These are phyloP conservation scores for Tylopilus felleus DNA, from an alignment of 768 basidiomycete genomes.

Conservation along the genomic window DNA sequence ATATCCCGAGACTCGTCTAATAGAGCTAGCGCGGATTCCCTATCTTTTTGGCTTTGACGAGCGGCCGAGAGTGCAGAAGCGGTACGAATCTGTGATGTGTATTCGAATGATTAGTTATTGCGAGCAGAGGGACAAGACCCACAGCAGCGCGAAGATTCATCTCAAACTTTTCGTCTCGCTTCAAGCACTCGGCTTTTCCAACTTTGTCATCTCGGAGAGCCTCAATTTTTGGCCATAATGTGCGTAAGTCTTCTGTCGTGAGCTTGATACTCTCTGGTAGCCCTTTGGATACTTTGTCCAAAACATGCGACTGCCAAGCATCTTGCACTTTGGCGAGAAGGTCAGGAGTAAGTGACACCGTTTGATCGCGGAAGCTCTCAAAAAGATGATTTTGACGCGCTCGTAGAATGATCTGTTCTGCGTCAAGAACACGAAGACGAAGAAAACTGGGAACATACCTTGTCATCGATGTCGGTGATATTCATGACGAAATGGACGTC, in stretches of 20 bases:
- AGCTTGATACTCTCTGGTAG: conserved; percentile 51
- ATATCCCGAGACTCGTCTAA: conserved; percentile 78
- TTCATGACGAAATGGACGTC: conserved; percentile 99
- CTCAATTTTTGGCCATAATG: conserved; percentile 53
- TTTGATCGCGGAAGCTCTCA: conserved; percentile 56
- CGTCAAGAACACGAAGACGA: conserved; percentile 4
- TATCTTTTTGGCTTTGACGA: conserved; percentile 38
- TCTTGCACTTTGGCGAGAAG: conserved; percentile 55
- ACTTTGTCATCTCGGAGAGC: conserved; percentile 47
- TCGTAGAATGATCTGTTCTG: conserved; percentile 82
- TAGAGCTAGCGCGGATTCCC: conserved; percentile 50
- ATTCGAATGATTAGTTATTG: conserved; percentile 13
- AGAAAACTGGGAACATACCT: conserved; percentile 49
- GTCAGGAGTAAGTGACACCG: conserved; percentile 49
- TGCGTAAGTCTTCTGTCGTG: conserved; percentile 46
- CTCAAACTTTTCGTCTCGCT: conserved; percentile 87
- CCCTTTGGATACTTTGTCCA: conserved; percentile 60
- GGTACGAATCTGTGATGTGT: conserved; percentile 41
- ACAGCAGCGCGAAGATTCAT: conserved; percentile 85
- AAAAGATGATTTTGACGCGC: conserved; percentile 79
- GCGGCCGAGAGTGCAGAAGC: conserved; percentile 55
- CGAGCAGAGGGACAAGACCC: conserved; percentile 28
- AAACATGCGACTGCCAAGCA: conserved; percentile 67
- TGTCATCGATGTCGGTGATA: conserved; percentile 98
- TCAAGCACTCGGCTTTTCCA: conserved; percentile 71